Conservation (phyloP, 441 rosid species). For the Sinapis alba region DNA sequence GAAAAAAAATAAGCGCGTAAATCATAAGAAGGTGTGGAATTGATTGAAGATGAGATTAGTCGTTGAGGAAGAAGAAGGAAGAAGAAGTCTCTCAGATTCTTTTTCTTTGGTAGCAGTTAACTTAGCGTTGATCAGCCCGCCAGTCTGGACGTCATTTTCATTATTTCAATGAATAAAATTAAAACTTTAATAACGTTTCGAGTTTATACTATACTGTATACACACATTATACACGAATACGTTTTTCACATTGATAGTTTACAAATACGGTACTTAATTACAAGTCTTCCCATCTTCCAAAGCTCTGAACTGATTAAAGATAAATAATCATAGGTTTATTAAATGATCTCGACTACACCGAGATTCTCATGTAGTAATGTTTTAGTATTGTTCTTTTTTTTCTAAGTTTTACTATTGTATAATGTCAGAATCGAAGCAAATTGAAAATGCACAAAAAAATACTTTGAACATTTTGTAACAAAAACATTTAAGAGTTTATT, state of each 20-base stretch:
- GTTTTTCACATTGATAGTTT: neutral
- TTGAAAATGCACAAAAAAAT: neutral
- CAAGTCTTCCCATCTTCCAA: neutral
- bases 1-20: conserved; percentile 12
- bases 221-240: neutral
- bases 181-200: neutral
- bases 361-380: conserved; percentile 2
- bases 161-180: neutral
- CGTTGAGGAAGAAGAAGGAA: conserved; percentile 22
- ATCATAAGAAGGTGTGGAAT: conserved; percentile 1
- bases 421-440: neutral
- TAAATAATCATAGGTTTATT: too few species aligned
- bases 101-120: conserved; percentile 15
- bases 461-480: neutral
- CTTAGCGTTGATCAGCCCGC: conserved; percentile 26
- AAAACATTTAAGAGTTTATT: too few species aligned
- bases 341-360: neutral
- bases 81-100: conserved; percentile 25
- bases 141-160: conserved; percentile 21
- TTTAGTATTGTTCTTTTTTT: neutral
- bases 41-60: conserved; percentile 15
- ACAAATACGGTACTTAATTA: neutral
- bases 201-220: neutral
- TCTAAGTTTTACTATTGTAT: neutral
- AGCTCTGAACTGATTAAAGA: too few species aligned